Evolutionary conservation across 768 basidiomycete species (phyloP).

Genomic region (Leccinum subgranulosum): DNA sequence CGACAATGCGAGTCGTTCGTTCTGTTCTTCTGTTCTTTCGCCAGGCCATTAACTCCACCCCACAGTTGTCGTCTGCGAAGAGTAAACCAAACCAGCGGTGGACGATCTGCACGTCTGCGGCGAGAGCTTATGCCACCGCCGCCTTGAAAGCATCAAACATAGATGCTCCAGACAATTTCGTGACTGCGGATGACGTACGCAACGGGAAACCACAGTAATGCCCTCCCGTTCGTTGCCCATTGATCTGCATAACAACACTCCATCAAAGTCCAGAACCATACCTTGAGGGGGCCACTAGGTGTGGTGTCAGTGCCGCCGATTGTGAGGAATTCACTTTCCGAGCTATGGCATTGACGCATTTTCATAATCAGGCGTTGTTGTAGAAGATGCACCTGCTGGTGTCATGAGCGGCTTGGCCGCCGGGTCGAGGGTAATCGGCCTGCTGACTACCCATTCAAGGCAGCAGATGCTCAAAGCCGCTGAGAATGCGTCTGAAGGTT

Average conservation of each 20-base stretch:
- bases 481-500: slow-evolving; percentile 38
- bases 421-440: slow-evolving; percentile 79
- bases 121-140: slow-evolving; percentile 66
- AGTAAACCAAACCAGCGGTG: slow-evolving; percentile 59
- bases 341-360: not conserved
- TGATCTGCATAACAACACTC: slow-evolving; percentile 1
- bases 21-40: not conserved
- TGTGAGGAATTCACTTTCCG: slow-evolving; percentile 17
- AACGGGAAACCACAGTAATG: slow-evolving; percentile 76
- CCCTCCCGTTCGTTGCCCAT: not conserved
- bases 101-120: slow-evolving; percentile 90
- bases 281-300: slow-evolving; percentile 74
- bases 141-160: slow-evolving; percentile 68
- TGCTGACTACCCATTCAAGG: slow-evolving; percentile 77
- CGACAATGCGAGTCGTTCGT: slow-evolving; percentile 40
- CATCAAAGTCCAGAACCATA: slow-evolving; percentile 79
- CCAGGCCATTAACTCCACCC: slow-evolving; percentile 5
- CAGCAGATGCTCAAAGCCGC: slow-evolving; percentile 61
- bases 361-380: slow-evolving; percentile 60
- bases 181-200: slow-evolving; percentile 79
- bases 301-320: slow-evolving; percentile 51
- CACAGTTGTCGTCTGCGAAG: slow-evolving; percentile 27
- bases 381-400: slow-evolving; percentile 91
- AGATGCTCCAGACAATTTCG: slow-evolving; percentile 67
- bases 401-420: slow-evolving; percentile 76